Evolutionary conservation across 768 basidiomycete genomes (phyloP), one percentile per base, ranked within the genome.

Genomic region (Dacryopinax primogenitus): DNA sequence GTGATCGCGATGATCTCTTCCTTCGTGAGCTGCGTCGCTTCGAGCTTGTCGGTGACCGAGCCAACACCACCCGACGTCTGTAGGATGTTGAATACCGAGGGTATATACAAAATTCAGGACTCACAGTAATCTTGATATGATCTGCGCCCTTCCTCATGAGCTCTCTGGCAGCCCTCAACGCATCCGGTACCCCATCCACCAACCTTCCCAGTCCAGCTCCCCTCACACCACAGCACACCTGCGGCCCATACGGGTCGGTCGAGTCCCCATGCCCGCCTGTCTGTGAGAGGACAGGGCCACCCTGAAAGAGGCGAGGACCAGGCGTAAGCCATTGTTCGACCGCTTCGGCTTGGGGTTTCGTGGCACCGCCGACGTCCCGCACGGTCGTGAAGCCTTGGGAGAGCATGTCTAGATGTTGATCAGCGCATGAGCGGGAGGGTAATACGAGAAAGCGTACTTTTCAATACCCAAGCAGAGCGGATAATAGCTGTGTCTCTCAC

Each of bases 1-100:
- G 77, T 79, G 67, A 80, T 77, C 0, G 80, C 80, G 18, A 69
- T 71, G 7, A 81, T 71, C 70, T 81, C 80, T 21, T 78, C 78
- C 0, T 75, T 72, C 1, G 77, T 75, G 66, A 75, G 80, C 68
- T 81, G 79, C 1, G 78, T 72, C 0, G 74, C 76, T 67, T 80
- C 78, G 45, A 81, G 77, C 0, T 73, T 74, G 67, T 81, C 79
- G 4, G 80, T 78, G 39, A 75, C 76, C 26, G 73, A 75, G 0
- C 76, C 75, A 1, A 81, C 79, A 0, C 80, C 80, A 30, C 79
- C 79, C 15, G 51, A 58, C 18, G 51, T 58, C 51, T 58, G 51
- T 30, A 28, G 9, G 11, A 11, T 15, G 3, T 7, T 58, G 18
- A 58, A 18, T 30, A 16, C 77, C 76, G 33, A 72, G 72, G 71